Percentiles rank a stretch among this genome's conserved stretches.
These are phyloP conservation scores for Penicillium sp. DNA, from an alignment of 2,329 filamentous ascomycete species.

Conservation along the genomic window DNA sequence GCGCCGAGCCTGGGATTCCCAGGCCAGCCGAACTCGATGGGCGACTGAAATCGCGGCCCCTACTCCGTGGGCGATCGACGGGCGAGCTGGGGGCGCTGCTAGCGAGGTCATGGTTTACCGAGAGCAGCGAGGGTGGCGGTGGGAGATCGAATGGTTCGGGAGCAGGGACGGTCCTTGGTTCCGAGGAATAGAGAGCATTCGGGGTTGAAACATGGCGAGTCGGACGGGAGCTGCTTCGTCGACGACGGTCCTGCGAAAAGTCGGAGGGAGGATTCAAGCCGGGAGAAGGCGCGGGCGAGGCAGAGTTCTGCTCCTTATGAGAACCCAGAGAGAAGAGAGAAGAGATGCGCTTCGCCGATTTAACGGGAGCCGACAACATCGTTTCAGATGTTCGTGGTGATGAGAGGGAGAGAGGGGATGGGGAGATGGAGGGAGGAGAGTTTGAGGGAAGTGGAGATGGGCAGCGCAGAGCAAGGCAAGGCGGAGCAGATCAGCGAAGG, in stretches of 20 bases:
- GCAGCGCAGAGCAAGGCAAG: conserved; percentile 7
- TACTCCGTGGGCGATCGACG: conserved; percentile 39
- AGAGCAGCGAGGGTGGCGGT: conserved; percentile 46
- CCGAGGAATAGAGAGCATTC: conserved; percentile 29
- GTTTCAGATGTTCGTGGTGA: conserved; percentile 16
- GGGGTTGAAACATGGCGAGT: conserved; percentile 41
- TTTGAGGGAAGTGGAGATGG: conserved; percentile 17
- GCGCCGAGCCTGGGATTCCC: conserved; percentile 36
- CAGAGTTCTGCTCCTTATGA: conserved; percentile 37
- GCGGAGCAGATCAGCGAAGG: too few relatives aligned
- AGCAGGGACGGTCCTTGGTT: conserved; percentile 30
- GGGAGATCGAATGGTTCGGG: conserved; percentile 34
- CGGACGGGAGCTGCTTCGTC: conserved; percentile 36
- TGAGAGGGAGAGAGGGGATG: conserved; percentile 5
- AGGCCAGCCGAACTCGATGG: conserved; percentile 40
- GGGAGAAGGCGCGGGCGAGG: conserved; percentile 31
- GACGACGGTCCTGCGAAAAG: conserved; percentile 29
- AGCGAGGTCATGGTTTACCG: conserved; percentile 43
- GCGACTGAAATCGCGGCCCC: conserved; percentile 41
- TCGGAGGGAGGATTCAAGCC: conserved; percentile 23
- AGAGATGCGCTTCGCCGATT: conserved; percentile 51
- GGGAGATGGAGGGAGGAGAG: conserved; percentile 18
- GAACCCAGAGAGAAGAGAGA: conserved; percentile 50
- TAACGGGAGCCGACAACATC: conserved; percentile 48
- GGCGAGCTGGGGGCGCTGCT: conserved; percentile 37